Evolutionary conservation across 345 rosid genomes (phyloP).

Genomic region (Angophora floribunda): DNA sequence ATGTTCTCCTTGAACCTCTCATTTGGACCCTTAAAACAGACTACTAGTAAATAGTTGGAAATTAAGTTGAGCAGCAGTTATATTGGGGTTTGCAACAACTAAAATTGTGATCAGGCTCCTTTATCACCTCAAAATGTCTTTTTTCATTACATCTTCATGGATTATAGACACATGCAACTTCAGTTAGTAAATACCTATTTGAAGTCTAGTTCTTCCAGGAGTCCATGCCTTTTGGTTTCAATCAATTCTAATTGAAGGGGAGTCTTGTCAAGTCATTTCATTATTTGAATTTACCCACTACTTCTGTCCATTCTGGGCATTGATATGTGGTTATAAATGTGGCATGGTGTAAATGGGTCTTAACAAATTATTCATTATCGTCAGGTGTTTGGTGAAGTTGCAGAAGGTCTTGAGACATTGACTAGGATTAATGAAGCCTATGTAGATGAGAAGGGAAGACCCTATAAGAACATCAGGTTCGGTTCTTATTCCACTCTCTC

Average conservation of each 20-base stretch:
- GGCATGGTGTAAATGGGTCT: neutral
- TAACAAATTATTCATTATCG: neutral
- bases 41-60: neutral
- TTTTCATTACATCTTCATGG: neutral
- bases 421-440: conserved; percentile 84
- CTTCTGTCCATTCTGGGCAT: neutral
- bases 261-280: neutral
- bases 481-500: neutral
- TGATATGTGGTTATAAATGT: neutral
- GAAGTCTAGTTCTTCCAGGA: neutral
- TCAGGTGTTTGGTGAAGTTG: conserved; percentile 92
- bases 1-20: neutral
- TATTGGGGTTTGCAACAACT: neutral
- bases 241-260: neutral
- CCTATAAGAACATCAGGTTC: conserved; percentile 71
- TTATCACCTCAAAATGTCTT: neutral
- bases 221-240: neutral
- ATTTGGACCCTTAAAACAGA: neutral
- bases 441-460: conserved; percentile 75
- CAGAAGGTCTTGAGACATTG: conserved; percentile 84
- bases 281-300: neutral
- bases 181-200: neutral
- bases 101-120: neutral
- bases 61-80: neutral
- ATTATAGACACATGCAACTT: neutral